Conservation (phyloP, 257 asterid genomes). For the Rehmannia glutinosa region DNA sequence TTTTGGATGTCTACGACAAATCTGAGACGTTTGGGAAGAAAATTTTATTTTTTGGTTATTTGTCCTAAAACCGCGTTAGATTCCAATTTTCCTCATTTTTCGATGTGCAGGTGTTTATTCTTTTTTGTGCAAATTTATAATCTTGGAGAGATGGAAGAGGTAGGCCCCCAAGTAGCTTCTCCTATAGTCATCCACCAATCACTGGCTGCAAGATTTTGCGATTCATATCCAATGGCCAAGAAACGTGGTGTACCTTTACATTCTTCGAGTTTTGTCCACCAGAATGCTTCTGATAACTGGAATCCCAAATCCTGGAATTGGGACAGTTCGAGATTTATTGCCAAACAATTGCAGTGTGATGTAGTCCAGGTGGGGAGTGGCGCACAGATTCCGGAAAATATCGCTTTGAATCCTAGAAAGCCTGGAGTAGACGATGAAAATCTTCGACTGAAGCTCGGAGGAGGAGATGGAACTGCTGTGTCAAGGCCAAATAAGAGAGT, state of each 20-base stretch:
- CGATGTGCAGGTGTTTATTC: slow-evolving; percentile 24
- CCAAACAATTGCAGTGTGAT: slow-evolving; percentile 46
- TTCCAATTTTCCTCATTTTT: slow-evolving; percentile 2
- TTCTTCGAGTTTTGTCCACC: slow-evolving; percentile 28
- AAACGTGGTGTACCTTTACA: slow-evolving; percentile 57
- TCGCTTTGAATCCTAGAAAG: slow-evolving; percentile 17
- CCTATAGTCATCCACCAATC: slow-evolving; percentile 51
- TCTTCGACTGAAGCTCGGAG: slow-evolving; percentile 50
- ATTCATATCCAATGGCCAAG: slow-evolving; percentile 36
- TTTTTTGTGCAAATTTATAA: background rate
- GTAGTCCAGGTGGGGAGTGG: slow-evolving; percentile 17
- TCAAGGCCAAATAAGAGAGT: slow-evolving; percentile 64
- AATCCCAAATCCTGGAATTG: slow-evolving; percentile 67
- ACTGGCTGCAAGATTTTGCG: slow-evolving; percentile 35
- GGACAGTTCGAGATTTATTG: slow-evolving; percentile 72
- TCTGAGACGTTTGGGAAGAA: background rate
- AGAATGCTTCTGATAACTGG: slow-evolving; percentile 47
- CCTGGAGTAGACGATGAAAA: slow-evolving; percentile 25
- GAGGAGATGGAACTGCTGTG: slow-evolving; percentile 23
- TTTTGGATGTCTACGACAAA: background rate
- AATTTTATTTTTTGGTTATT: background rate
- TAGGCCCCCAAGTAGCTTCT: slow-evolving; percentile 49
- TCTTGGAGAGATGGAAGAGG: slow-evolving; percentile 55
- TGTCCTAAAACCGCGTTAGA: background rate
- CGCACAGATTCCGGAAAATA: slow-evolving; percentile 41